These are phyloP conservation scores for Candida multigemmis DNA, from an alignment of 805 yeast species.

Conservation along the genomic window DNA sequence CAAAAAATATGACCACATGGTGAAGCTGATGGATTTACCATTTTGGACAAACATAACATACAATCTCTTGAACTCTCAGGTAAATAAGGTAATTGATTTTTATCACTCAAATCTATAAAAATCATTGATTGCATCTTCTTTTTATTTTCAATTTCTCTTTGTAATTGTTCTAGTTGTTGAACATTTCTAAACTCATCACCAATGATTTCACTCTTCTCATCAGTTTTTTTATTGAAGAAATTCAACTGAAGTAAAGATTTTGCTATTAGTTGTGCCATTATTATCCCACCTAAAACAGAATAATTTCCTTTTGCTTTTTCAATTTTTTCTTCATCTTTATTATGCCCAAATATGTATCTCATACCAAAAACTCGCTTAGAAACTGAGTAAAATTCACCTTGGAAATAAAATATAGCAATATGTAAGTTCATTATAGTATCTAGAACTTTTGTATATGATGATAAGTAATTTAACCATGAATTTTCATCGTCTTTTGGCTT, in stretches of 20 bases:
- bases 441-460: constrained; percentile 36
- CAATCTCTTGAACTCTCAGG: constrained; percentile 67
- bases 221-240: constrained; percentile 1
- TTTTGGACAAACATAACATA: constrained; percentile 71
- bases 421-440: constrained; percentile 60
- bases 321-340: constrained; percentile 31
- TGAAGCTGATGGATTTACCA: constrained; percentile 78
- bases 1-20: constrained; percentile 91
- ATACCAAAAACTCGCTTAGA: constrained; percentile 73
- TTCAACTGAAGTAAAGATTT: constrained; percentile 1
- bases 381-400: constrained; percentile 72
- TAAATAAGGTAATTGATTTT: constrained; percentile 51
- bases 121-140: too few species aligned
- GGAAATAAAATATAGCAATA: constrained; percentile 72
- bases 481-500: constrained; percentile 9
- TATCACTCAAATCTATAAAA: constrained; percentile 47
- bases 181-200: background rate
- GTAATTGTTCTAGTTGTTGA: constrained; percentile 1
- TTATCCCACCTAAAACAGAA: constrained; percentile 61
- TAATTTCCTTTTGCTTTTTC: constrained; percentile 49
- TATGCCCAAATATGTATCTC: constrained; percentile 69
- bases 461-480: constrained; percentile 7
- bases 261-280: constrained; percentile 11
- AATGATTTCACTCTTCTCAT: constrained; percentile 1
- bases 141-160: too few species aligned